These are phyloP conservation scores for Paspalum notatum DNA, from an alignment of 176 grass and related monocot species.

Conservation along the genomic window DNA sequence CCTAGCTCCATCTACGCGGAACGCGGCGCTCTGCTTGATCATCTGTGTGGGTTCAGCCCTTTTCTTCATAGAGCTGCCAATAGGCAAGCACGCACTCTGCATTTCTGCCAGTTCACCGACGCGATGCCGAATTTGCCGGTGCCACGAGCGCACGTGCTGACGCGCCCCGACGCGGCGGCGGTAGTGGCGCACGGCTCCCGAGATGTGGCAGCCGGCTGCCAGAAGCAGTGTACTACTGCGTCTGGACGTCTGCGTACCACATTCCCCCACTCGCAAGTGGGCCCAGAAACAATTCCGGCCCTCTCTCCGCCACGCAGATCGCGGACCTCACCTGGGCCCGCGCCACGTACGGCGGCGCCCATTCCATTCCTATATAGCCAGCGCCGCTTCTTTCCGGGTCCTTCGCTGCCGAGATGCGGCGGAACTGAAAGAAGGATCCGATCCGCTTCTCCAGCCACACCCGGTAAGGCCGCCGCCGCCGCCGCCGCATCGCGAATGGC, in stretches of 20 bases:
- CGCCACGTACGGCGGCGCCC: too few relatives aligned
- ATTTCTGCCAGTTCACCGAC: too few relatives aligned
- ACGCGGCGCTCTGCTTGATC: too few relatives aligned
- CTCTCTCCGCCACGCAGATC: neutral
- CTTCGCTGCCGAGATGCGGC: conserved; percentile 11
- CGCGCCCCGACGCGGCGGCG: neutral
- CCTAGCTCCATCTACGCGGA: too few relatives aligned
- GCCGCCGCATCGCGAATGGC: conserved; percentile 24
- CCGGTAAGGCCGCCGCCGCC: conserved; percentile 28
- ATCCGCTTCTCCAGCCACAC: conserved; percentile 9
- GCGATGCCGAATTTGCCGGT: neutral
- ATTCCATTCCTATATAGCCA: conserved; percentile 14
- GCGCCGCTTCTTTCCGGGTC: conserved; percentile 33
- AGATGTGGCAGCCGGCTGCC: neutral
- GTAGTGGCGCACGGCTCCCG: neutral
- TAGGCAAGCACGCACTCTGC: too few relatives aligned
- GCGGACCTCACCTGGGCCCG: neutral
- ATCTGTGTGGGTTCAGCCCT: too few relatives aligned
- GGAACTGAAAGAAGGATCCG: neutral
- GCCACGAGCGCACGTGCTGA: neutral
- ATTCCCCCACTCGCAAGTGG: neutral
- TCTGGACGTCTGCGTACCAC: neutral
- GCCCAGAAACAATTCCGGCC: neutral
- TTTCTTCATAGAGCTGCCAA: too few relatives aligned
- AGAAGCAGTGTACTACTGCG: neutral